A percentile compares a stretch with the other conserved stretches of the same genome.
These are phyloP conservation scores for Penicillium mononematosum DNA, from an alignment of 495 filamentous ascomycete species.

Conservation along the genomic window DNA sequence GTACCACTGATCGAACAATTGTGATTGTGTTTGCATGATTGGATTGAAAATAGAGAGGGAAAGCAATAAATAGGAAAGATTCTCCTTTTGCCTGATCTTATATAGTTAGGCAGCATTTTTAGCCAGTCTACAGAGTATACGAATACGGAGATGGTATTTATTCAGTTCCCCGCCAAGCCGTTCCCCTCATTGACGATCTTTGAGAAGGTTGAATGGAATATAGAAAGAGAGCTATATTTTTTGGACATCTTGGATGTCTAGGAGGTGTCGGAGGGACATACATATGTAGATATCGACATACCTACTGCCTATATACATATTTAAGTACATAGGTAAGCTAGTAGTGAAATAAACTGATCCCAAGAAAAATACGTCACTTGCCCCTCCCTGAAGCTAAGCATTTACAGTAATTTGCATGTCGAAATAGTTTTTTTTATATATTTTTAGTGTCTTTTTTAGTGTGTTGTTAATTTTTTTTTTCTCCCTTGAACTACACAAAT, in stretches of 20 bases:
- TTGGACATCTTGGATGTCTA: too few species aligned
- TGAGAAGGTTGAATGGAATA: not conserved
- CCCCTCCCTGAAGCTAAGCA: slow-evolving; percentile 16
- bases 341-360: not conserved
- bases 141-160: too few species aligned
- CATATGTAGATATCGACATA: not conserved
- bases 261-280: too few species aligned
- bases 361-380: slow-evolving; percentile 7
- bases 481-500: slow-evolving; percentile 4
- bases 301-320: too few species aligned
- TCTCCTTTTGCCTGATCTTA: too few species aligned
- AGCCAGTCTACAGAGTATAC: not conserved
- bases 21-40: slow-evolving; percentile 4
- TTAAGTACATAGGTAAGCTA: too few species aligned
- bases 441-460: slow-evolving; percentile 6
- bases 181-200: slow-evolving; percentile 5
- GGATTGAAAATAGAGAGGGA: too few species aligned
- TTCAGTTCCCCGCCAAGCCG: not conserved
- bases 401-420: slow-evolving; percentile 14
- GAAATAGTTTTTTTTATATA: not conserved
- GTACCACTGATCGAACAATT: slow-evolving; percentile 52
- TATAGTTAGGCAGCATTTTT: too few species aligned
- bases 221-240: not conserved
- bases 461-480: not conserved
- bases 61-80: too few species aligned